Evolutionary conservation across 2,329 filamentous ascomycete genomes (phyloP).

Genomic region (Ceratocystis colombiana): DNA sequence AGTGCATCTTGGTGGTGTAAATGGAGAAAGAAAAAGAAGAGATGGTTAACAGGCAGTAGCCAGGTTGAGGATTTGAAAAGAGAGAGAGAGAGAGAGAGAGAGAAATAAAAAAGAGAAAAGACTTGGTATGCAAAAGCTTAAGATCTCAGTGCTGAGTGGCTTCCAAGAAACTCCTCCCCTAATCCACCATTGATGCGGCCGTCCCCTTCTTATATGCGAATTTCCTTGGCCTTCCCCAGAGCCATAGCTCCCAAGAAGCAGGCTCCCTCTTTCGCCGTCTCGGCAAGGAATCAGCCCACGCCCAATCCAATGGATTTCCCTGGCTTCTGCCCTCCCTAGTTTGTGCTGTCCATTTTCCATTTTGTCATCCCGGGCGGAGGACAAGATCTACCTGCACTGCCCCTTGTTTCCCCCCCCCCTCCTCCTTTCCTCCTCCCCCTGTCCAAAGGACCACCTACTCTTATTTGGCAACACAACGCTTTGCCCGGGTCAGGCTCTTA

Average conservation of each 20-base stretch:
- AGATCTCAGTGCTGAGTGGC: constrained; percentile 6
- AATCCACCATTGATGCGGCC: neutral
- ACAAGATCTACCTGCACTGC: constrained; percentile 13
- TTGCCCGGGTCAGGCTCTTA: neutral
- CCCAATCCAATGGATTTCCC: neutral
- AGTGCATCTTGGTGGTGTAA: constrained; percentile 23
- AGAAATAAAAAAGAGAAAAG: neutral
- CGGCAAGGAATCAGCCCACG: constrained; percentile 12
- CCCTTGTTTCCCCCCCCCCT: neutral
- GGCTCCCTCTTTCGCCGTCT: neutral
- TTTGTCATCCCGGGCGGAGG: neutral
- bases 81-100: neutral
- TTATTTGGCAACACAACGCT: neutral
- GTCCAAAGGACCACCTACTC: neutral
- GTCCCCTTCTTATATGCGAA: constrained; percentile 7
- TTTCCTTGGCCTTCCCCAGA: neutral
- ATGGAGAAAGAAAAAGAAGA: neutral
- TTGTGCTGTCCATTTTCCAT: neutral
- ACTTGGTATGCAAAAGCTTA: neutral
- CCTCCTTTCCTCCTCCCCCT: neutral
- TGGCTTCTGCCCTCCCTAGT: neutral
- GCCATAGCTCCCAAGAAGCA: constrained; percentile 2
- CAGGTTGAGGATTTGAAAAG: constrained; percentile 6
- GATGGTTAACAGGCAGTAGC: neutral
- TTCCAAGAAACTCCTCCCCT: neutral